Conservation (phyloP, 2,329 filamentous ascomycete species). For the Ophiocordyceps camponoti-floridani region DNA sequence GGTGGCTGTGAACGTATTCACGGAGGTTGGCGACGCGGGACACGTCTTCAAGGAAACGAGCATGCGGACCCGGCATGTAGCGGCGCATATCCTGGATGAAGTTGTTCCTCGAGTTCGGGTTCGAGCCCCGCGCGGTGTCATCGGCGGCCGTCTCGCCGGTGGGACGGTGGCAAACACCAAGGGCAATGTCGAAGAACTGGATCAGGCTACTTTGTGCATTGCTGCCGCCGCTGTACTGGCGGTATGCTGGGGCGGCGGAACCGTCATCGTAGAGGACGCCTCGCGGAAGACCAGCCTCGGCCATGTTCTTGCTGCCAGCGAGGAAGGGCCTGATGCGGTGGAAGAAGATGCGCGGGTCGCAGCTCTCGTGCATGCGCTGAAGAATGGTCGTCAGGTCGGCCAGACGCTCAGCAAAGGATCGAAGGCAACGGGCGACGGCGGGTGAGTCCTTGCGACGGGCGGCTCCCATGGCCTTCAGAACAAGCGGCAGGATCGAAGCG, state of each 20-base stretch:
- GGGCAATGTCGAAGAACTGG: conserved; percentile 88
- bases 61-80: conserved; percentile 92
- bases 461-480: conserved; percentile 73
- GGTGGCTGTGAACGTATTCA: conserved; percentile 51
- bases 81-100: conserved; percentile 94
- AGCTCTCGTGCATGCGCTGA: conserved; percentile 85
- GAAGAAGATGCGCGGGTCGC: conserved; percentile 89
- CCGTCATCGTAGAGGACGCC: conserved; percentile 81
- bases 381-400: conserved; percentile 69
- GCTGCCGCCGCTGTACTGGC: conserved; percentile 82
- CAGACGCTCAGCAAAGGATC: conserved; percentile 67
- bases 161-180: conserved; percentile 78
- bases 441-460: conserved; percentile 50
- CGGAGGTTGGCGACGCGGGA: conserved; percentile 71
- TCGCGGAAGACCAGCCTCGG: conserved; percentile 71
- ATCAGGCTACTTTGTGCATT: conserved; percentile 95
- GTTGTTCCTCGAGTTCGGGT: conserved; percentile 32
- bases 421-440: conserved; percentile 63
- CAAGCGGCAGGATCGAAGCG: conserved; percentile 69
- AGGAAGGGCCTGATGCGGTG: conserved; percentile 91
- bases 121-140: conserved; percentile 23
- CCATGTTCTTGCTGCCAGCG: conserved; percentile 95
- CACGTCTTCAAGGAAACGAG: conserved; percentile 73
- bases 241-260: conserved; percentile 47
- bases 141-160: conserved; percentile 52